A percentile compares a stretch with the other conserved stretches of the same genome.
Evolutionary conservation across 2,329 filamentous ascomycete species (phyloP).

Genomic region (Stenocarpella maydis): DNA sequence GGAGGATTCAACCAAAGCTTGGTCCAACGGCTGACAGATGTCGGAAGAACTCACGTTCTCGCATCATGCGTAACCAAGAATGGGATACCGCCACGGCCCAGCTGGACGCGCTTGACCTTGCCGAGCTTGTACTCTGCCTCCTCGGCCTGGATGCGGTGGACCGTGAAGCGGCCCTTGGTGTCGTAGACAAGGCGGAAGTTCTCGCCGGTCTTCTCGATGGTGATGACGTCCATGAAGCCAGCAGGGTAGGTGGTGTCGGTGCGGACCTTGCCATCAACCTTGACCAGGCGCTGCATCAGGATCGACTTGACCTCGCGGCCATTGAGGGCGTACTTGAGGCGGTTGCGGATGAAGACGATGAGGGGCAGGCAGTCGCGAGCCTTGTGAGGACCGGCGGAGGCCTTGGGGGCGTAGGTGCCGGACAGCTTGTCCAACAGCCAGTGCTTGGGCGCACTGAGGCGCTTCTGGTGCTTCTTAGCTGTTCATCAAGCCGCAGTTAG

Average conservation of each 20-base stretch:
- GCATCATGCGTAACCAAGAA: constrained; percentile 99
- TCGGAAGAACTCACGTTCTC: constrained; percentile 98
- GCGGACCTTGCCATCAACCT: constrained; percentile 99
- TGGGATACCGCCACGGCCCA: constrained; percentile 99
- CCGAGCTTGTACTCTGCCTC: constrained; percentile 99
- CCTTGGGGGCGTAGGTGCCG: constrained; percentile 80
- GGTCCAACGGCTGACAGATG: constrained; percentile 99
- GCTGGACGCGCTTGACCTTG: constrained; percentile 99
- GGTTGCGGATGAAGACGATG: constrained; percentile 96
- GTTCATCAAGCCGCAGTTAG: constrained; percentile 27
- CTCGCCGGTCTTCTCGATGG: constrained; percentile 99
- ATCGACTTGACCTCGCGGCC: constrained; percentile 96
- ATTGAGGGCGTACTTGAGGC: constrained; percentile 99
- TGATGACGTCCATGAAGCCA: constrained; percentile 99
- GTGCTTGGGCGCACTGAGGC: constrained; percentile 97
- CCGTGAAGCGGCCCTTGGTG: constrained; percentile 99
- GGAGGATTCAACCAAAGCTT: constrained; percentile 84
- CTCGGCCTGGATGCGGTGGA: constrained; percentile 98
- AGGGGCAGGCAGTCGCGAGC: constrained; percentile 98
- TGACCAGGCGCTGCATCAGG: constrained; percentile 99
- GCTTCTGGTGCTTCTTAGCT: constrained; percentile 98
- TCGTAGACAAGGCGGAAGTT: constrained; percentile 99
- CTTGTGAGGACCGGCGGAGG: constrained; percentile 95
- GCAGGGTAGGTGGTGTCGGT: constrained; percentile 97
- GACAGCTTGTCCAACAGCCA: constrained; percentile 99